These are phyloP conservation scores for Trichoderma arundinaceum DNA, from an alignment of 2,329 filamentous ascomycete genomes.

Conservation along the genomic window DNA sequence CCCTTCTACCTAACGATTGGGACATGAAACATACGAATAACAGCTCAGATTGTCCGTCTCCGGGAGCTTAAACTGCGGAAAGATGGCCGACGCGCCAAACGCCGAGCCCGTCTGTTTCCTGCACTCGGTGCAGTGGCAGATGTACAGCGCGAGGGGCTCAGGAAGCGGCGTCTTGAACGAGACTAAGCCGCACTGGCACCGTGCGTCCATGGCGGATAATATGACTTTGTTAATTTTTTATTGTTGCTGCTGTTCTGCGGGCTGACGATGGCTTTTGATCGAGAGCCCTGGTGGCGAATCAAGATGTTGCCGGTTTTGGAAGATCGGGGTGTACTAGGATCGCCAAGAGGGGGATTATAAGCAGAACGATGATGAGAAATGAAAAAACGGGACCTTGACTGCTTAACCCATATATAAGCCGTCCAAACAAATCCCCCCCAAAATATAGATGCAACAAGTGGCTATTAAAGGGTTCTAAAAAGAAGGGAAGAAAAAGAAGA, in stretches of 20 bases:
- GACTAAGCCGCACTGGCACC: constrained; percentile 69
- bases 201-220: constrained; percentile 56
- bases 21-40: constrained; percentile 55
- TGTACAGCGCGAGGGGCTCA: constrained; percentile 68
- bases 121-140: constrained; percentile 74
- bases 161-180: constrained; percentile 65
- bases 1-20: too few relatives aligned
- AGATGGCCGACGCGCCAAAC: constrained; percentile 73
- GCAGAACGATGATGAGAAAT: too few relatives aligned
- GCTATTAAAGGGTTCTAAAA: not conserved
- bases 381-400: not conserved
- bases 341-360: too few relatives aligned
- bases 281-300: too few relatives aligned
- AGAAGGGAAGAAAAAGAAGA: not conserved
- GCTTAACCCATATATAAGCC: not conserved
- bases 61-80: constrained; percentile 67
- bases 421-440: not conserved
- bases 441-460: not conserved
- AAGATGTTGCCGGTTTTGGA: too few relatives aligned
- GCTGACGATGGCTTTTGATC: too few relatives aligned
- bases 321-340: too few relatives aligned
- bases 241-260: too few relatives aligned
- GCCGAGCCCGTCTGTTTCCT: constrained; percentile 68
- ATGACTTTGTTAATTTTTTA: too few relatives aligned
- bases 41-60: constrained; percentile 55